Evolutionary conservation across 2,329 filamentous ascomycete genomes (phyloP), one percentile per base, ranked within the genome.

Genomic region (Xylariaceae sp.): DNA sequence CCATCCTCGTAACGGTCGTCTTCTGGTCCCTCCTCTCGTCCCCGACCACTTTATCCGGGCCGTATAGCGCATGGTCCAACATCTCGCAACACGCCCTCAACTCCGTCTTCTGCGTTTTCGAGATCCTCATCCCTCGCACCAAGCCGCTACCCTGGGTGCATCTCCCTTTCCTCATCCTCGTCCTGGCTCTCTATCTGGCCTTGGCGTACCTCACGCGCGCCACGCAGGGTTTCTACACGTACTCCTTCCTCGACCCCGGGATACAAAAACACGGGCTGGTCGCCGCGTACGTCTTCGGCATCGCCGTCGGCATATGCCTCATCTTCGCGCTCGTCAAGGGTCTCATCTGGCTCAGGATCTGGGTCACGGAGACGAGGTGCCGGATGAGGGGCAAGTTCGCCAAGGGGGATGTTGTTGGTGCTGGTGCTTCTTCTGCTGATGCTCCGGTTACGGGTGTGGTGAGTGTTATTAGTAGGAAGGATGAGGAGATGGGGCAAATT

Each of bases 21-120:
- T 88, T 77, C 67, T 88, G 84, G 83, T 73, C 51, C 5, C 56
- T 81, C 5, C 63, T 88, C 9, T 83, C 74, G 55, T 76, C 84
- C 18, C 80, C 81, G 18, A 84, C 79, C 3, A 64, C 85, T 18
- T 83, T 74, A 54, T 43, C 64, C 1, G 55, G 52, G 4, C 45
- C 50, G n/a, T 83, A 77, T 51, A 52, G 60, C 5, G 71, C 69
- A 9, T 87, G 80, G 78, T 69, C 64, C 52, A 84, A 85, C 59
- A 66, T 86, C 50, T 85, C 81, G 28, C 73, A 85, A 60, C 88
- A 94, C 62, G 81, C 68, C 14, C 64, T 94, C 37, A 94, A 94
- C 66, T 73, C 75, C 33, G 59, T 70, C 36, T 88, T 86, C 58
- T 83, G 84, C 1, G 66, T 89, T n/a, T 74, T 88, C 53, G 86